phyloP scores from a whole-genome alignment of 176 grass and related monocot genomes.

The Ensete ventricosum region DNA sequence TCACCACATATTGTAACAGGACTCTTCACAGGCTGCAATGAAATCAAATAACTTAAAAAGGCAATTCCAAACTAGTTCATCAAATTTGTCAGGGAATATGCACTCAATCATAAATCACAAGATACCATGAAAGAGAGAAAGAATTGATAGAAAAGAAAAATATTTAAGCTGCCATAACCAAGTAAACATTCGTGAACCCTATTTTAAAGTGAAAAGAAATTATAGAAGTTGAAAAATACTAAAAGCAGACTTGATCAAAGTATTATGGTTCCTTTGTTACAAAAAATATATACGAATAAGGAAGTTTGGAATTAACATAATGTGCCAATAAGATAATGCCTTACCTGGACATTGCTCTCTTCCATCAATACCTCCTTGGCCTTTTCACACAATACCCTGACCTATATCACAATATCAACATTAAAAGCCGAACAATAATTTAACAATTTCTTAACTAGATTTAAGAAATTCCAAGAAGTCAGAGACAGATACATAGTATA shows the following conservation, averaged over 20 bases:
- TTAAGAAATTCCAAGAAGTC: neutral
- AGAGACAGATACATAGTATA: neutral
- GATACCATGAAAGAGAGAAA: neutral
- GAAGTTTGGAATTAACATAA: neutral
- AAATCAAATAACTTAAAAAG: neutral
- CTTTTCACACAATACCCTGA: conserved; percentile 40
- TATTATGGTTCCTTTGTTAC: neutral
- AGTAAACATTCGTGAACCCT: neutral
- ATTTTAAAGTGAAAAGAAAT: neutral
- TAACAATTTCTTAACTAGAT: neutral
- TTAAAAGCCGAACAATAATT: conserved; percentile 1
- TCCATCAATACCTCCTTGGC: conserved; percentile 57
- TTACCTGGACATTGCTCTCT: conserved; percentile 51
- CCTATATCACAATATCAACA: conserved; percentile 19
- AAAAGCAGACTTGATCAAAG: neutral
- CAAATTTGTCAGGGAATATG: neutral
- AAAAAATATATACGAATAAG: neutral
- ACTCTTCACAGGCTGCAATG: conserved; percentile 54
- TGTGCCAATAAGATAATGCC: neutral
- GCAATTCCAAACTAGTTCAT: neutral
- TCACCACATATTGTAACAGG: conserved; percentile 72
- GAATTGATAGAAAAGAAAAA: neutral
- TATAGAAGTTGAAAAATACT: neutral
- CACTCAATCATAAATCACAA: neutral
- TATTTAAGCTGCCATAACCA: neutral